A percentile compares a stretch with the other conserved stretches of the same genome.
Evolutionary conservation across 345 rosid genomes (phyloP).

Genomic region (Conringia planisiliqua): DNA sequence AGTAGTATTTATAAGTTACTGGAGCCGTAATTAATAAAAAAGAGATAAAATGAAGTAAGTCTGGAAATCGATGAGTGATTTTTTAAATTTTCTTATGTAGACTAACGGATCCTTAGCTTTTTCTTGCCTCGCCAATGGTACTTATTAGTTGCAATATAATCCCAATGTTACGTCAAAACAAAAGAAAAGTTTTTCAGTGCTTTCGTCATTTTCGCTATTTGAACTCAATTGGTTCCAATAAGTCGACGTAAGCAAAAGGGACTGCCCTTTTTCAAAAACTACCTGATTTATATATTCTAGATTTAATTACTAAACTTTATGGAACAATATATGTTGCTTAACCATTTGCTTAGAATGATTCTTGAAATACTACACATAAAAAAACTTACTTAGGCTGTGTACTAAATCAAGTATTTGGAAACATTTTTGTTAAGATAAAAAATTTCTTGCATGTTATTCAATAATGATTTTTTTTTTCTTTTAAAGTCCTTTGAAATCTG

Average conservation of each 20-base stretch:
- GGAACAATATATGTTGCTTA: not conserved
- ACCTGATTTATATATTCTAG: not conserved
- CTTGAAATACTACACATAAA: not conserved
- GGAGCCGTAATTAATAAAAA: not conserved
- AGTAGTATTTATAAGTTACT: not conserved
- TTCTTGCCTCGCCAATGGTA: not conserved
- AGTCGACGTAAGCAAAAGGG: conserved; percentile 19
- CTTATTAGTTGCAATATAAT: not conserved
- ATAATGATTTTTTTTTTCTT: not conserved
- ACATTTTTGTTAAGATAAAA: not conserved
- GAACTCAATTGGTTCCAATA: conserved; percentile 12
- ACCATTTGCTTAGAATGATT: not conserved
- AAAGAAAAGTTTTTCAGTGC: not conserved
- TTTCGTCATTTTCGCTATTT: conserved; percentile 13
- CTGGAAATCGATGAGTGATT: not conserved
- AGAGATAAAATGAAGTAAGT: not conserved
- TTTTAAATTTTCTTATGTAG: not conserved
- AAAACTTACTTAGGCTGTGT: not conserved
- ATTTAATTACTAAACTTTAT: not conserved
- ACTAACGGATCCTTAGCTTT: not conserved
- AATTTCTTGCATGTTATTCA: not conserved
- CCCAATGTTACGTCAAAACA: not conserved
- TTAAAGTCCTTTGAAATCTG: no score
- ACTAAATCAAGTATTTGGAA: not conserved
- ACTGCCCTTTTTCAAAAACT: conserved; percentile 9